Conservation (phyloP, 306 rosid genomes). For the Quercus robur region DNA sequence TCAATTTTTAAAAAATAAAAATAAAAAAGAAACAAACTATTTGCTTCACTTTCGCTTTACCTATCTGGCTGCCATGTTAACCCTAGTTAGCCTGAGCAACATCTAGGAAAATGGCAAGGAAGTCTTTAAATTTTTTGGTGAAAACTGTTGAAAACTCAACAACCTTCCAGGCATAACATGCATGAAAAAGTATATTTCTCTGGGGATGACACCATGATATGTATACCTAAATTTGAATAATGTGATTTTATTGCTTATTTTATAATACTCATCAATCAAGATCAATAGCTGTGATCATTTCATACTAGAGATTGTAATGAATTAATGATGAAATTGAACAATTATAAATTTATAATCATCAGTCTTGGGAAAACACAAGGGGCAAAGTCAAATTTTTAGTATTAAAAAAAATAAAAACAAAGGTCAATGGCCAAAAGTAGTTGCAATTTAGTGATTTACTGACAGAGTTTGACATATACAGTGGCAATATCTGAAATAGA, state of each 20-base stretch:
- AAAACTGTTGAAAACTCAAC: constrained; percentile 10
- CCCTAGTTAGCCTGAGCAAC: constrained; percentile 2
- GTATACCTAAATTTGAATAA: too few species aligned
- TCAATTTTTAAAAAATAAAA: too few species aligned
- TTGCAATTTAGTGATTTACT: background rate
- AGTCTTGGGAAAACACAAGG: constrained; percentile 21
- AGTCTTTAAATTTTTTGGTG: background rate
- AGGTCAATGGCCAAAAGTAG: constrained; percentile 19
- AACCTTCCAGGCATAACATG: background rate
- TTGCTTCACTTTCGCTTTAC: background rate
- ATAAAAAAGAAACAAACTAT: too few species aligned
- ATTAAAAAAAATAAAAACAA: background rate
- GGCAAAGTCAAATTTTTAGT: constrained; percentile 3
- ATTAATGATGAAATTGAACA: background rate
- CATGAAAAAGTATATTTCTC: too few species aligned
- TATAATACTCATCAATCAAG: background rate
- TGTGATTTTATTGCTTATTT: too few species aligned
- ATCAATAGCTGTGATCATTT: constrained; percentile 1
- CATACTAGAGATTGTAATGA: background rate
- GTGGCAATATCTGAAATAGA: background rate
- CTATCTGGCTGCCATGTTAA: constrained; percentile 9
- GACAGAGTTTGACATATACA: constrained; percentile 17
- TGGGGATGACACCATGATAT: too few species aligned
- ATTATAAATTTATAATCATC: too few species aligned
- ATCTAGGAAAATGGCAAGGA: constrained; percentile 7